Conservation (phyloP, 192 early-diverging fungal genomes). For the Physocladia obscura region DNA sequence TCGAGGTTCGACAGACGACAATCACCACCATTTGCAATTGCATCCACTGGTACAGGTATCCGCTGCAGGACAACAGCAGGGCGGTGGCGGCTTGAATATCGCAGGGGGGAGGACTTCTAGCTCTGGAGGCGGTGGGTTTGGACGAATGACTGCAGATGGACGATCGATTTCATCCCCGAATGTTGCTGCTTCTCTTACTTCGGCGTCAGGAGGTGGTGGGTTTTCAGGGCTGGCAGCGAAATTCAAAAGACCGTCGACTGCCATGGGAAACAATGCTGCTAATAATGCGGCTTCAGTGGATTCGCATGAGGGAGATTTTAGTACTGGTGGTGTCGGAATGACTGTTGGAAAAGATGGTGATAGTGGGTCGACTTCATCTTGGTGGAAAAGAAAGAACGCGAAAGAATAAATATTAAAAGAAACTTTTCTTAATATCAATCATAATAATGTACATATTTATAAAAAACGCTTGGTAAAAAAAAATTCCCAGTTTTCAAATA, state of each 20-base stretch:
- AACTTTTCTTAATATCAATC: too few species aligned
- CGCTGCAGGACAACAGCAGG: neutral
- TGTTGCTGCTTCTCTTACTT: neutral
- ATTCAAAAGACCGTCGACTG: constrained; percentile 4
- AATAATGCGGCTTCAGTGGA: too few species aligned
- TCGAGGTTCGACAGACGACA: too few species aligned
- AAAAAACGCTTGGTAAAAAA: too few species aligned
- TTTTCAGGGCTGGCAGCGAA: neutral
- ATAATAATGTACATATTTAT: too few species aligned
- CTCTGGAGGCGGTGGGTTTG: neutral
- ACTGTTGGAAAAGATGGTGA: neutral
- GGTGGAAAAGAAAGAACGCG: constrained; percentile 8
- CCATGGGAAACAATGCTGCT: too few species aligned
- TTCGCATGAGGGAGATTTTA: neutral
- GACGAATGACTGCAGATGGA: neutral
- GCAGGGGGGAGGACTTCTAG: neutral
- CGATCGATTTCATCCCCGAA: neutral
- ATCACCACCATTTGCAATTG: too few species aligned
- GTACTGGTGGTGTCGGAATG: neutral
- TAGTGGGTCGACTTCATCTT: neutral
- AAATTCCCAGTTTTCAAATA: too few species aligned
- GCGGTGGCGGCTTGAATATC: neutral
- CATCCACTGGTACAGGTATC: too few species aligned
- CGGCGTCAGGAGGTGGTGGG: neutral
- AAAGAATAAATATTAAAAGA: too few species aligned